Conservation (phyloP, 2,329 filamentous ascomycete species). For the Talaromyces sp. region DNA sequence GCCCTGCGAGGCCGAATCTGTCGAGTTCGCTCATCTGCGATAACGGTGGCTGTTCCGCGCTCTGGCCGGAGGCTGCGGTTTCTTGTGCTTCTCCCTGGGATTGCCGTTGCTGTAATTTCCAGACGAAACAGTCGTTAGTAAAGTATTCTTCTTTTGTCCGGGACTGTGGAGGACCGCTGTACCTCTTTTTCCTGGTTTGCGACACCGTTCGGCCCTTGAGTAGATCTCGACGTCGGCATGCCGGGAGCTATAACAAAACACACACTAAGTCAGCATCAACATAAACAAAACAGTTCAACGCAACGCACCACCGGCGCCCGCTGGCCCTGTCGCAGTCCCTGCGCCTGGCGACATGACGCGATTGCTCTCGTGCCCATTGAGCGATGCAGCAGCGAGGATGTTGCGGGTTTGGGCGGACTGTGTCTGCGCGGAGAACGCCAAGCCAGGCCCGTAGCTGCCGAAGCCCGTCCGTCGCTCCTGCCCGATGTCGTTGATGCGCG, state of each 20-base stretch:
- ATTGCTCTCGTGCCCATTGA: constrained; percentile 33
- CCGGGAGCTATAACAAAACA: constrained; percentile 17
- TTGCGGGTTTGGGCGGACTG: constrained; percentile 29
- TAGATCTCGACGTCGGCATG: constrained; percentile 36
- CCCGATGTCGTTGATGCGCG: constrained; percentile 41
- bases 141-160: background rate
- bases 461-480: constrained; percentile 46
- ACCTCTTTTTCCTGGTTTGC: constrained; percentile 40
- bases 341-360: constrained; percentile 32
- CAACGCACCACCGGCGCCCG: constrained; percentile 17
- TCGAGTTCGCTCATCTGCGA: constrained; percentile 57
- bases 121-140: background rate
- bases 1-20: constrained; percentile 54
- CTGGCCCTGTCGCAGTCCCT: constrained; percentile 17
- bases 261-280: background rate
- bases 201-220: constrained; percentile 39
- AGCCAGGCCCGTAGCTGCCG: constrained; percentile 33
- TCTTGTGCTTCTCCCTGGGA: constrained; percentile 34
- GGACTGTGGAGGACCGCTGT: background rate
- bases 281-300: background rate
- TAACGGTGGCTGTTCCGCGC: constrained; percentile 36
- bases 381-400: constrained; percentile 22
- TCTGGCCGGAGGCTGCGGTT: constrained; percentile 25
- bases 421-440: constrained; percentile 40
- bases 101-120: constrained; percentile 28